Base-by-base conservation (phyloP, 1,284 basidiomycete species). In the Pseudozyma thailandica region DNA sequence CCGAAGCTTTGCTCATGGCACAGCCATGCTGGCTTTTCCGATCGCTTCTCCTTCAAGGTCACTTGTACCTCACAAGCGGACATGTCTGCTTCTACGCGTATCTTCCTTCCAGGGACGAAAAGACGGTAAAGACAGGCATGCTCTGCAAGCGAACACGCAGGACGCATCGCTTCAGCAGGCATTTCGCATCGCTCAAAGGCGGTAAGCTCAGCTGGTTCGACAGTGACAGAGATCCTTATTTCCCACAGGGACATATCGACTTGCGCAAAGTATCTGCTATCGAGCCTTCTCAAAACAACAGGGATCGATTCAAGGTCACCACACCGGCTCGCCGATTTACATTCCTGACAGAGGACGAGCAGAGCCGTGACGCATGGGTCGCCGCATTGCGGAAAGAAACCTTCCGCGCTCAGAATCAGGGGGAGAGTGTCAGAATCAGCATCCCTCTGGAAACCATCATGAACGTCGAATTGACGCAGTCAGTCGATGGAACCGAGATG, bases 81-180 rank as follows among this genome's bases (percentile, higher is more conserved):
- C 92, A 95, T 79, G 84, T 98, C 25, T 97, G 94, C 85, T 98
- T 98, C 85, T 98, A 97, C 82, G 95, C 95, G 0, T 93, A 95
- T 82, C 90, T 98, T 21, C 77, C 77, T 10, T 70, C 70, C 15
- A 66, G 68, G 25, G 70, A 72, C 15, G 63, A 72, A 31, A 57
- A 66, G 50, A 50, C 64, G 16, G 26, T 77, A 52, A 63, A 68
- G 52, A 62, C 75, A 0, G 68, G 73, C 4, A 15, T 58, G 38
- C 35, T 77, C 13, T 47, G 59, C 48, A 77, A 79, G 50, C 59
- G 54, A 7, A 79, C 77, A 4, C 57, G 62, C 38, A 56, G 66
- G n/a, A 79, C 77, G 4, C 62, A 63, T 23, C 72, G 77, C 13
- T 79, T 77, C 50, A 75, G 69, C 55, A 58, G 50, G 43, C 77